Conservation (phyloP, 345 rosid species). For the Eucalyptus victrix region DNA sequence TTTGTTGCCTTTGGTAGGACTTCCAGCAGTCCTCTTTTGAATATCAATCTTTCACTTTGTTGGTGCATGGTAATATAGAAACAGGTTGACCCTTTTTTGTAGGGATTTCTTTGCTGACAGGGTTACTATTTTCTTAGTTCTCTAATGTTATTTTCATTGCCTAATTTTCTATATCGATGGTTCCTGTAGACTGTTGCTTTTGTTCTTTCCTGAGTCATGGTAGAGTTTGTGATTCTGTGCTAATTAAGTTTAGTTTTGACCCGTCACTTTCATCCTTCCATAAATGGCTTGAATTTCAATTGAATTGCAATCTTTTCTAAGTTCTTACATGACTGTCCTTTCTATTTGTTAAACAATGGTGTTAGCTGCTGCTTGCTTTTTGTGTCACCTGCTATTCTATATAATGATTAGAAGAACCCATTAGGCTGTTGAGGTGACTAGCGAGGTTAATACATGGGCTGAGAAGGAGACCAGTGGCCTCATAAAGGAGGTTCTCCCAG, state of each 20-base stretch:
- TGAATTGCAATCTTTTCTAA: neutral
- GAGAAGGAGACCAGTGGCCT: slow-evolving; percentile 67
- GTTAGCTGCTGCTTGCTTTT: neutral
- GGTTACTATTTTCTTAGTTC: neutral
- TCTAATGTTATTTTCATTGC: neutral
- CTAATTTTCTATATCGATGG: neutral
- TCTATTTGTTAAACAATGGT: neutral
- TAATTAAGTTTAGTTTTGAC: neutral
- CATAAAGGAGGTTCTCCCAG: slow-evolving; percentile 59
- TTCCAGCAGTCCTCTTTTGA: neutral
- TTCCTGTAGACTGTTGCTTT: neutral
- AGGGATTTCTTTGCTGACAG: neutral
- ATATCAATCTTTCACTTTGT: neutral
- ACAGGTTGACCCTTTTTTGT: neutral
- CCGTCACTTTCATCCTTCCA: neutral
- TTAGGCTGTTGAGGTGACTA: slow-evolving; percentile 55
- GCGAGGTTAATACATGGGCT: slow-evolving; percentile 69
- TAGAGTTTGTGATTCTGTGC: neutral
- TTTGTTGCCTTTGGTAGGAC: neutral
- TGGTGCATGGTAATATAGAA: neutral
- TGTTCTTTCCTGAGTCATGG: neutral
- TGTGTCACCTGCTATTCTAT: neutral
- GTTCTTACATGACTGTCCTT: neutral
- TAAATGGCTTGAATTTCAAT: neutral
- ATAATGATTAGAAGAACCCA: neutral